Evolutionary conservation across 1,284 basidiomycete genomes (phyloP).

Genomic region (Wallemia mellicola): DNA sequence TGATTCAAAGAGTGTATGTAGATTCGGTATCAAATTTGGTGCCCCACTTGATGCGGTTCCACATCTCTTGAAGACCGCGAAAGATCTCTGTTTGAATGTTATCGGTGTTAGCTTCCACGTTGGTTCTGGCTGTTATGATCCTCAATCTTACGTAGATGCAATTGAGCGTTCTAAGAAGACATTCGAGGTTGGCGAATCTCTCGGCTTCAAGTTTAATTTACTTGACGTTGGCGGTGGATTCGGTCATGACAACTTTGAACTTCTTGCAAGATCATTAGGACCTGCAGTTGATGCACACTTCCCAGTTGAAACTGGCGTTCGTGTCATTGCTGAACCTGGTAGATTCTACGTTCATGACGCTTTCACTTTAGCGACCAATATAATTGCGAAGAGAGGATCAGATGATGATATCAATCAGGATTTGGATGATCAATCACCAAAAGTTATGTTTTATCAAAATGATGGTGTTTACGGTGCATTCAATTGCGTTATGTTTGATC

Average conservation of each 20-base stretch:
- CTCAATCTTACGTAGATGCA: conserved; percentile 65
- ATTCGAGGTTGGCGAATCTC: conserved; percentile 60
- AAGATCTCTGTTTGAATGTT: conserved; percentile 51
- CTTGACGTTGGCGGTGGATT: conserved; percentile 92
- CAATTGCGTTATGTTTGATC: conserved; percentile 88
- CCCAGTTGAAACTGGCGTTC: conserved; percentile 37
- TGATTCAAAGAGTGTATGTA: conserved; percentile 78
- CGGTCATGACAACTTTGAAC: conserved; percentile 62
- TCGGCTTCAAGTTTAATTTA: conserved; percentile 52
- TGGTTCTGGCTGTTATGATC: conserved; percentile 84
- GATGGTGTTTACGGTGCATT: conserved; percentile 95
- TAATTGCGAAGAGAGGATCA: conserved; percentile 52
- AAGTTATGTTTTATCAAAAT: conserved; percentile 52
- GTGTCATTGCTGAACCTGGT: conserved; percentile 87
- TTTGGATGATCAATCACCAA: conserved; percentile 3
- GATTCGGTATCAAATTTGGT: conserved; percentile 90
- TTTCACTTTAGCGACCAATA: conserved; percentile 72
- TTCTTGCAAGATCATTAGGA: conserved; percentile 40
- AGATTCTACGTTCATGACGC: conserved; percentile 78
- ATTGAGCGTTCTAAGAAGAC: conserved; percentile 49
- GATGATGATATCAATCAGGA: conserved; percentile 8
- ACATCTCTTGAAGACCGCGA: conserved; percentile 44
- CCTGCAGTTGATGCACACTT: conserved; percentile 53
- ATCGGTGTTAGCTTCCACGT: conserved; percentile 96
- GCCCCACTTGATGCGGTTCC: conserved; percentile 60